phyloP scores from a whole-genome alignment of 164 flowering plant species.

The Magnolia officinalis region DNA sequence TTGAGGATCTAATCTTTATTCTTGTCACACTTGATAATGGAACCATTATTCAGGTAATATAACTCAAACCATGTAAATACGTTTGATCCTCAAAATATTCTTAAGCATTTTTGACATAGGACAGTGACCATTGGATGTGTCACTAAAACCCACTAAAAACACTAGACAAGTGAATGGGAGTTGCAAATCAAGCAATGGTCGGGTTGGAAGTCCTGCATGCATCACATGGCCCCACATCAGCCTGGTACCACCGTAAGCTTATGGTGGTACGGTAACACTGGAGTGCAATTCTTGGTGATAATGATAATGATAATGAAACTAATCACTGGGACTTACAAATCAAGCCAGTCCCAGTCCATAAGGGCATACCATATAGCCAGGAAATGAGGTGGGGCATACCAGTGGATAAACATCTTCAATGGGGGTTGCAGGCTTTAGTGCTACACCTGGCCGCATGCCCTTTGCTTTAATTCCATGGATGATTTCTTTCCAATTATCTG shows the following conservation, averaged over 20 bases:
- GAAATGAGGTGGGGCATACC: constrained; percentile 37
- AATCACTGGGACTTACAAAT: no score
- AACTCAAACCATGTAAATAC: no score
- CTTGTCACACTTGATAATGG: no score
- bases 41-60: no score
- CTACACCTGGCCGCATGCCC: constrained; percentile 93
- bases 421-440: constrained; percentile 89
- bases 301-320: no score
- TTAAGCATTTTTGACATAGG: no score
- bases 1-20: no score
- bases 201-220: neutral
- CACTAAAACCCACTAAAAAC: no score
- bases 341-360: no score
- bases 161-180: neutral
- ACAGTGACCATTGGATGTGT: no score
- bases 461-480: constrained; percentile 64
- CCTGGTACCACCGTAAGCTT: neutral
- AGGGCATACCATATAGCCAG: neutral
- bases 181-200: neutral
- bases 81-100: no score
- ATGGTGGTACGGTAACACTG: neutral
- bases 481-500: constrained; percentile 92
- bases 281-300: neutral
- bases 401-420: constrained; percentile 91
- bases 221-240: neutral